Conservation (phyloP, 257 asterid species). For the Vinca minor region DNA sequence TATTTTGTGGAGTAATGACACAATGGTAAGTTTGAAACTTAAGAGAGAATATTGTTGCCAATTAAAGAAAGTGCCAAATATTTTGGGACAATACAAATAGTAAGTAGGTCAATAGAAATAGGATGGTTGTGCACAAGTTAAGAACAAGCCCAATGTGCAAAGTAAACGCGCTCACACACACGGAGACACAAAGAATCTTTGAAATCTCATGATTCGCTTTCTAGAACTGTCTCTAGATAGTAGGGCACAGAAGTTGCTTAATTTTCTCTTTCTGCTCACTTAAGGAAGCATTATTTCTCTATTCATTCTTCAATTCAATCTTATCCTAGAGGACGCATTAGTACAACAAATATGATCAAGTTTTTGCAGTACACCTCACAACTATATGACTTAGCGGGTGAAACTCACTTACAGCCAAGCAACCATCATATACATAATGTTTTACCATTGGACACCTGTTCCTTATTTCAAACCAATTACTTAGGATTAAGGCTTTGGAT, state of each 20-base stretch:
- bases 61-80: too few species aligned
- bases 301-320: background rate
- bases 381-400: background rate
- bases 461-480: background rate
- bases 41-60: too few species aligned
- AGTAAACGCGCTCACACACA: background rate
- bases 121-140: background rate
- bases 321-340: background rate
- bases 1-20: too few species aligned
- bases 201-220: background rate
- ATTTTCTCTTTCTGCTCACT: background rate
- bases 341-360: background rate
- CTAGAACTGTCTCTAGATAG: background rate
- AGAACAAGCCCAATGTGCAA: background rate
- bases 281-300: background rate
- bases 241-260: background rate
- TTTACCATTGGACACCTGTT: background rate
- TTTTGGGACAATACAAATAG: too few species aligned
- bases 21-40: too few species aligned
- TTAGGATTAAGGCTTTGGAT: too few species aligned
- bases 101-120: background rate
- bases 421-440: background rate
- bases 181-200: too few species aligned
- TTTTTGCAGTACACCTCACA: background rate
- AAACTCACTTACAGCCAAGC: background rate